phyloP scores from a whole-genome alignment of 73 alveolate species.

The Paramecium sonneborni region DNA sequence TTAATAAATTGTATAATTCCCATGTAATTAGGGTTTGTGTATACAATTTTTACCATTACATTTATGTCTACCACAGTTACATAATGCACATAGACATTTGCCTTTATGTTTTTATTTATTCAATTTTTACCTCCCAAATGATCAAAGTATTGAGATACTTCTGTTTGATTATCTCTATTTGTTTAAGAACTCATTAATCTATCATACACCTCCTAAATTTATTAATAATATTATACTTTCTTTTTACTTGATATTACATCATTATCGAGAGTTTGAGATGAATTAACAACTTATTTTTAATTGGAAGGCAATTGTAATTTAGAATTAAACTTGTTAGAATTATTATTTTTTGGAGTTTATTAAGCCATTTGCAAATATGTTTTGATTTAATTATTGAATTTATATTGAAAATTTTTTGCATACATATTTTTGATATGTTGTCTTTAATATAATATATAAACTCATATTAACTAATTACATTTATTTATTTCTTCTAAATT shows the following conservation, averaged over 20 bases:
- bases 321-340: neutral
- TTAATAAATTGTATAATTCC: neutral
- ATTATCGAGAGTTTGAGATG: neutral
- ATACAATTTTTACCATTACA: constrained; percentile 32
- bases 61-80: constrained; percentile 59
- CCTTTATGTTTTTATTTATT: neutral
- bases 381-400: neutral
- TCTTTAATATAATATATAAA: neutral
- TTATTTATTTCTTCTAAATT: neutral
- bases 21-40: constrained; percentile 38
- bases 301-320: neutral
- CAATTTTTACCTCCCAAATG: constrained; percentile 39
- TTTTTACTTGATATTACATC: neutral
- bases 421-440: neutral
- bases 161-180: constrained; percentile 17
- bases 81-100: constrained; percentile 39
- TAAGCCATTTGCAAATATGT: neutral
- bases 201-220: constrained; percentile 10
- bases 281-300: neutral
- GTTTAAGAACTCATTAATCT: constrained; percentile 29
- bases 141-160: constrained; percentile 18
- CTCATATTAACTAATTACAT: neutral
- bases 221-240: neutral
- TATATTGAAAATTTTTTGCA: neutral
- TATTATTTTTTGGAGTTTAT: neutral